Percentiles rank a stretch among this genome's conserved stretches.
Evolutionary conservation across 768 basidiomycete genomes (phyloP).

Genomic region (Hemileccinum rubropunctum): DNA sequence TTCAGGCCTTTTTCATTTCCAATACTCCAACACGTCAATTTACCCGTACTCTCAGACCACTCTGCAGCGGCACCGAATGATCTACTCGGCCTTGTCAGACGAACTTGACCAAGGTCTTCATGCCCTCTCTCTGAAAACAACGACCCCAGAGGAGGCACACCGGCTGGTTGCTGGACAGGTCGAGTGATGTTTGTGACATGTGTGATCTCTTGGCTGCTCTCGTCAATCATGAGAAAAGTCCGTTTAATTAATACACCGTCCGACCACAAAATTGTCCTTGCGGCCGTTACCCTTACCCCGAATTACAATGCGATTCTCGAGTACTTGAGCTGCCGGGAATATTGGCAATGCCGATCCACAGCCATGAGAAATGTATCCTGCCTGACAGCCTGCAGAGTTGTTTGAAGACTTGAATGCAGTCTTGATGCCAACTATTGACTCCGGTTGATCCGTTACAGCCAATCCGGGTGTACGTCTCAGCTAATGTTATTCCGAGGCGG

Average conservation of each 20-base stretch:
- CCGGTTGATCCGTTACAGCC: slow-evolving; percentile 31
- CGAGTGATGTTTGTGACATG: slow-evolving; percentile 25
- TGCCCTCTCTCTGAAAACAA: slow-evolving; percentile 72
- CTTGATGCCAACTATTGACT: slow-evolving; percentile 13
- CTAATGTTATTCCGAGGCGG: slow-evolving; percentile 5
- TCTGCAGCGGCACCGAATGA: slow-evolving; percentile 79
- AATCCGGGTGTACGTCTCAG: slow-evolving; percentile 13
- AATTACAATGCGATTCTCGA: slow-evolving; percentile 20
- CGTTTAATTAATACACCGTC: slow-evolving; percentile 29
- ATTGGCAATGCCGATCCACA: slow-evolving; percentile 18
- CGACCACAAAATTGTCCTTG: slow-evolving; percentile 20
- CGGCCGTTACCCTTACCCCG: slow-evolving; percentile 15
- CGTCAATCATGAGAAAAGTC: slow-evolving; percentile 30
- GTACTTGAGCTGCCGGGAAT: slow-evolving; percentile 3
- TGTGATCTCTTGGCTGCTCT: slow-evolving; percentile 7
- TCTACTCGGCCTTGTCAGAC: slow-evolving; percentile 68
- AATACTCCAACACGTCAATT: slow-evolving; percentile 5
- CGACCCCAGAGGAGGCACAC: slow-evolving; percentile 54
- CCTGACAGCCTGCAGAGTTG: slow-evolving; percentile 3
- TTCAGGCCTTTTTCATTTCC: slow-evolving; percentile 11
- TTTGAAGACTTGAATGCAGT: not conserved
- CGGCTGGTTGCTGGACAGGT: slow-evolving; percentile 18
- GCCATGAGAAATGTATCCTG: slow-evolving; percentile 12
- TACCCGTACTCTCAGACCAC: slow-evolving; percentile 47
- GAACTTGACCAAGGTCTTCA: slow-evolving; percentile 73